A percentile compares a stretch with the other conserved stretches of the same genome.
These are phyloP conservation scores for Chaetoceros muelleri DNA, from an alignment of 108 stramenopile species.

Conservation along the genomic window DNA sequence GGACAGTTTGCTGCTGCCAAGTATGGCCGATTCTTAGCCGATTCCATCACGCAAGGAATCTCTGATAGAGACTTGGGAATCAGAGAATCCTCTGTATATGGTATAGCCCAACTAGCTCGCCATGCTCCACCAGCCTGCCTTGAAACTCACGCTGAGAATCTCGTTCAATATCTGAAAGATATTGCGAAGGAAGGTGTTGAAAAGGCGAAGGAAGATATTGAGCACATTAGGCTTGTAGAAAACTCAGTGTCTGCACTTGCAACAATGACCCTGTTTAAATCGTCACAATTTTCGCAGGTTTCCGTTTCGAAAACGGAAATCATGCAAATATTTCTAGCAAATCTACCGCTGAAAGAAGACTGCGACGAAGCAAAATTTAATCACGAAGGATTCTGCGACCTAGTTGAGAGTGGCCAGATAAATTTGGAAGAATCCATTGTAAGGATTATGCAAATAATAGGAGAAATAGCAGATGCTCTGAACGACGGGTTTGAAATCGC, in stretches of 20 bases:
- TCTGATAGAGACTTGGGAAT: conserved; percentile 40
- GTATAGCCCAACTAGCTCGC: conserved; percentile 54
- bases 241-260: conserved; percentile 57
- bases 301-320: conserved; percentile 21
- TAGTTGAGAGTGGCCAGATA: conserved; percentile 36
- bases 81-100: conserved; percentile 54
- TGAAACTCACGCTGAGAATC: conserved; percentile 14
- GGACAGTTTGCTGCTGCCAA: conserved; percentile 41
- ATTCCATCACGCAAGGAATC: conserved; percentile 33
- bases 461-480: conserved; percentile 30
- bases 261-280: conserved; percentile 38
- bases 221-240: conserved; percentile 30
- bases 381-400: conserved; percentile 46
- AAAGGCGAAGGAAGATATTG: no score
- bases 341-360: conserved; percentile 61
- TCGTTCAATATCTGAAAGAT: conserved; percentile 27
- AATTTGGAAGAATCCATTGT: conserved; percentile 6
- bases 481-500: conserved; percentile 47
- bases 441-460: conserved; percentile 27
- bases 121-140: conserved; percentile 37
- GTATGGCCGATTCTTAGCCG: conserved; percentile 32
- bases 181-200: conserved; percentile 27
- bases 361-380: conserved; percentile 60
- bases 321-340: conserved; percentile 27
- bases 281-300: conserved; percentile 30